These are phyloP conservation scores for Paulownia fortunei DNA, from an alignment of 257 asterid species.

Conservation along the genomic window DNA sequence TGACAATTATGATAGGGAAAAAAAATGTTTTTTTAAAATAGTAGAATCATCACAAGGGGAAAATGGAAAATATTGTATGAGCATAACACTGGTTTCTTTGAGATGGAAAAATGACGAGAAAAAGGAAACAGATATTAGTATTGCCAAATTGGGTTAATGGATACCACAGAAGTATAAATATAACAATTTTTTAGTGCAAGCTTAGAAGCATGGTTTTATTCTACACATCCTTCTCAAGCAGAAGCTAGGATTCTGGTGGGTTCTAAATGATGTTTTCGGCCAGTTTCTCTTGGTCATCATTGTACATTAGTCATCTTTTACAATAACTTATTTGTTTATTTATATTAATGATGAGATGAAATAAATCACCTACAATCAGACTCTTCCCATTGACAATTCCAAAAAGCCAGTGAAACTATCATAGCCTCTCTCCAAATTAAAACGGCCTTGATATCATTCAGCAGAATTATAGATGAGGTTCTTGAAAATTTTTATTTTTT, in stretches of 20 bases:
- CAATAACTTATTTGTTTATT: neutral
- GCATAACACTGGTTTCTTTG: neutral
- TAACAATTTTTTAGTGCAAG: neutral
- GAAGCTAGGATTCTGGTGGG: neutral
- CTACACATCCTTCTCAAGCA: neutral
- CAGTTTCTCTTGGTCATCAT: neutral
- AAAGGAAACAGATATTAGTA: neutral
- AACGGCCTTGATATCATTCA: neutral
- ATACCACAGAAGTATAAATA: neutral
- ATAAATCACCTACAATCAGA: neutral
- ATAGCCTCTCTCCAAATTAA: neutral
- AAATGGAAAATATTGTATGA: neutral
- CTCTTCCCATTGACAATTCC: neutral
- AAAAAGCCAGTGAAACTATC: neutral
- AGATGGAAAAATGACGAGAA: neutral
- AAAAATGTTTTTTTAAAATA: neutral
- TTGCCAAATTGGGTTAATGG: neutral
- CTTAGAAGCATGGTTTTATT: neutral
- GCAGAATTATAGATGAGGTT: neutral
- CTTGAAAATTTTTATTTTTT: too few species aligned
- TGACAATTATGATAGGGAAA: slow-evolving; percentile 1
- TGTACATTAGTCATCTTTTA: neutral
- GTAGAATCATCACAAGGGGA: slow-evolving; percentile 7
- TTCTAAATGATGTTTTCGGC: neutral
- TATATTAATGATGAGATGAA: neutral